Evolutionary conservation across 2,329 filamentous ascomycete species (phyloP), one percentile per base, ranked within the genome.

Genomic region (Fusarium nisikadoi): DNA sequence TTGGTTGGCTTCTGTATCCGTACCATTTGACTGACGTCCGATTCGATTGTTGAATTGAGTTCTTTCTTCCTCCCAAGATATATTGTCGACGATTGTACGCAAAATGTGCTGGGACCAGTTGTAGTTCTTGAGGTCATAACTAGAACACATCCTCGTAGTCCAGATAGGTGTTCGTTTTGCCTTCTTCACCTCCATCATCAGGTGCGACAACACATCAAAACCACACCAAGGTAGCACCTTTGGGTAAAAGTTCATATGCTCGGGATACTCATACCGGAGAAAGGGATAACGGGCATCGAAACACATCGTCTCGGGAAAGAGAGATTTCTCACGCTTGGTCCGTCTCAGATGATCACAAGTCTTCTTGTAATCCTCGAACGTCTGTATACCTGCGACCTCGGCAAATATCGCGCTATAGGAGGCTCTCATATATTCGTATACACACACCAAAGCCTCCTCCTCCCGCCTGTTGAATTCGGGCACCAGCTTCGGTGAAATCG

Each of bases 371-470:
- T 25, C 16, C 14, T 38, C 7, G 7, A 19, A 23, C 17, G 12
- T 23, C 25, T n/a, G 27, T 10, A 7, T 10, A 2, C 8, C 11
- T 19, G 35, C 6, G n/a, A 25, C 39, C 6, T 38, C 25, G 8
- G 20, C 25, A 12, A 38, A 31, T 16, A 58, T 19, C 13, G 43
- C 43, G 8, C 19, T 47, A 19, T 38, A 58, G 17, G 9, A 36
- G 10, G 33, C 42, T 14, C 29, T 23, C 6, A 58, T 27, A 9
- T 73, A 72, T 17, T 49, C n/a, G 9, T 57, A 25, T 12, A 72
- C 60, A 39, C 63, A 68, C 12, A 14, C 5, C 7, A 57, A 13
- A 10, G 45, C 17, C 16, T 65, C 29, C 3, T 25, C 14, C 12
- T 65, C 60, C 50, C 27, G 20, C 8, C 29, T 11, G 23, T 17